Percentiles rank a stretch among this genome's conserved stretches.
phyloP scores from a whole-genome alignment of 352 stramenopile species.

The Pythium biforme region DNA sequence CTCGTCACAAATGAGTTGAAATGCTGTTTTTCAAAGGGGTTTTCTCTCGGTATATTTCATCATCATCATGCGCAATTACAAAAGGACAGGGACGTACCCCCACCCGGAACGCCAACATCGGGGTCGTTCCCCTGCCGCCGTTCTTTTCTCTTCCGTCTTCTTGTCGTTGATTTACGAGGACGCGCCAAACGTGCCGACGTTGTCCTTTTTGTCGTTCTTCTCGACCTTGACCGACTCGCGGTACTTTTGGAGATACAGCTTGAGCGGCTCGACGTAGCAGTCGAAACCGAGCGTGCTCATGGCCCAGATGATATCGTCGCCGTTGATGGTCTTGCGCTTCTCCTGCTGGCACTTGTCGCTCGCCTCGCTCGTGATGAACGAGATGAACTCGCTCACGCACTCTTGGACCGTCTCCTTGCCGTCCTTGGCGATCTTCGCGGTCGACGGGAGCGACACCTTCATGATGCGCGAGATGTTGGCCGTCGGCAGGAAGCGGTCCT shows the following conservation, averaged over 20 bases:
- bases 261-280: conserved; percentile 99
- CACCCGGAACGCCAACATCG: background rate
- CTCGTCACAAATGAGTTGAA: conserved; percentile 12
- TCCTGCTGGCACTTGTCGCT: conserved; percentile 99
- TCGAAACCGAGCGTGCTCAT: conserved; percentile 99
- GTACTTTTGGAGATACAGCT: conserved; percentile 99
- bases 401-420: conserved; percentile 99
- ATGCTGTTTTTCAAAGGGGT: background rate
- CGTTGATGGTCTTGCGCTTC: conserved; percentile 99
- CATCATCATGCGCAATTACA: conserved; percentile 14
- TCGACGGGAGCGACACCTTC: conserved; percentile 98
- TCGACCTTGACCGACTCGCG: conserved; percentile 92
- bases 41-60: conserved; percentile 13
- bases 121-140: background rate
- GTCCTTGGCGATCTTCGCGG: conserved; percentile 99
- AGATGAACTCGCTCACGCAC: conserved; percentile 99
- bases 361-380: conserved; percentile 99
- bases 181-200: conserved; percentile 81
- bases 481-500: conserved; percentile 98
- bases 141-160: background rate
- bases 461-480: conserved; percentile 99
- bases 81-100: background rate
- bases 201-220: conserved; percentile 92
- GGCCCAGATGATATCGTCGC: conserved; percentile 99
- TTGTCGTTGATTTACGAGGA: conserved; percentile 52